phyloP scores from a whole-genome alignment of 306 rosid genomes.

The Psophocarpus tetragonolobus region DNA sequence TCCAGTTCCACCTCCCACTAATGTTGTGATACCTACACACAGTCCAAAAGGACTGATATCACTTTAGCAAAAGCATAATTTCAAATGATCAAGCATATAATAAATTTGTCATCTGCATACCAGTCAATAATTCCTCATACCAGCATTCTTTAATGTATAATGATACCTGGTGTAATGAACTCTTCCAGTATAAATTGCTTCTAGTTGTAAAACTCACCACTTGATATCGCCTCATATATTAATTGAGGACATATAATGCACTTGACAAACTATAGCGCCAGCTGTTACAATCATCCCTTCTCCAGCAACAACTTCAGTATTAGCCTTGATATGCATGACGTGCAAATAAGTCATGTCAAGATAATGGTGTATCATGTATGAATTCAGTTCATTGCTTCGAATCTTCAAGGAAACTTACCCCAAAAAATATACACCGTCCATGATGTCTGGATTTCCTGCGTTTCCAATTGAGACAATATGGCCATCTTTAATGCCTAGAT shows the following conservation, averaged over 20 bases:
- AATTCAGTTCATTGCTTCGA: background rate
- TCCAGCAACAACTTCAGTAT: slow-evolving; percentile 75
- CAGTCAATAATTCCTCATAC: too few species aligned
- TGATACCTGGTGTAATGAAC: background rate
- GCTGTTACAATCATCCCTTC: slow-evolving; percentile 80
- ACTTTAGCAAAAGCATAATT: too few species aligned
- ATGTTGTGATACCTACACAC: slow-evolving; percentile 69
- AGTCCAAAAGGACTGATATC: slow-evolving; percentile 19
- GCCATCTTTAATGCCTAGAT: slow-evolving; percentile 76
- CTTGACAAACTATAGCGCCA: slow-evolving; percentile 81
- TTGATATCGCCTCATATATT: slow-evolving; percentile 73
- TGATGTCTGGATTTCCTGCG: slow-evolving; percentile 82
- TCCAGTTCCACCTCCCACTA: slow-evolving; percentile 91
- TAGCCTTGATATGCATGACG: slow-evolving; percentile 44
- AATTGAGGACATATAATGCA: slow-evolving; percentile 79
- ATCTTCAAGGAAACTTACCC: slow-evolving; percentile 52
- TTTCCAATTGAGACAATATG: slow-evolving; percentile 61
- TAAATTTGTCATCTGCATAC: background rate
- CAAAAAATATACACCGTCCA: slow-evolving; percentile 56
- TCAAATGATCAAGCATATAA: too few species aligned
- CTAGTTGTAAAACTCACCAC: slow-evolving; percentile 51
- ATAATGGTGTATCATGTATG: background rate
- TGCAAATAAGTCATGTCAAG: slow-evolving; percentile 7
- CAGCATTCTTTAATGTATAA: slow-evolving; percentile 3
- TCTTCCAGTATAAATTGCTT: slow-evolving; percentile 19